Evolutionary conservation across 2,329 filamentous ascomycete species (phyloP).

Genomic region (Dissoconium aciculare): DNA sequence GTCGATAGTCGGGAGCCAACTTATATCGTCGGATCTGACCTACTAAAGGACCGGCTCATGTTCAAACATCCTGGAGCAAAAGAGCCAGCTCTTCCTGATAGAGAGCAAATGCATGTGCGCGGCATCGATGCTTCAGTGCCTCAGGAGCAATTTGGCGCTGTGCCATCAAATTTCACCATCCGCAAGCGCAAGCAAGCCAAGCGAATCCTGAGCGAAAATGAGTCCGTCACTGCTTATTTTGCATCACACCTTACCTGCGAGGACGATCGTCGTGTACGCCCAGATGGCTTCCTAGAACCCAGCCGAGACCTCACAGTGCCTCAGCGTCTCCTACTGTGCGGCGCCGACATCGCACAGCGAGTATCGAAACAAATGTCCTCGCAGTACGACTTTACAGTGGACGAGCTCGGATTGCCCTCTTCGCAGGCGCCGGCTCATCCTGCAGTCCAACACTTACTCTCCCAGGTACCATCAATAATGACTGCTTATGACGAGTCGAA

Average conservation of each 20-base stretch:
- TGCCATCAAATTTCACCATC: conserved; percentile 7
- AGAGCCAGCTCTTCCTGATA: conserved; percentile 57
- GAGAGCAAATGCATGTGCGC: conserved; percentile 49
- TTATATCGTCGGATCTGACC: conserved; percentile 14
- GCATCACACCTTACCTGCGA: conserved; percentile 12
- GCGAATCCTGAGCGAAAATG: conserved; percentile 13
- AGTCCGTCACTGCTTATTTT: conserved; percentile 15
- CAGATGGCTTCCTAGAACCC: conserved; percentile 24
- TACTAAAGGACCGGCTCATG: conserved; percentile 21
- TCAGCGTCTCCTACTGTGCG: conserved; percentile 19
- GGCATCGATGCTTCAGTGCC: conserved; percentile 22
- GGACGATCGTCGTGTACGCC: conserved; percentile 9
- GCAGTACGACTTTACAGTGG: conserved; percentile 4
- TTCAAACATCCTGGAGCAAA: conserved; percentile 50
- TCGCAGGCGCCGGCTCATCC: conserved; percentile 33
- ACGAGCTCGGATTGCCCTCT: conserved; percentile 8
- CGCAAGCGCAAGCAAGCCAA: conserved; percentile 25
- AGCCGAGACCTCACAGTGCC: conserved; percentile 17
- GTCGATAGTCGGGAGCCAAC: conserved; percentile 3
- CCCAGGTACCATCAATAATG: conserved; percentile 43
- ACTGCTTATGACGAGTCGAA: conserved; percentile 68
- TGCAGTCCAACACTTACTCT: conserved; percentile 45
- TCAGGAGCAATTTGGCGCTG: background rate
- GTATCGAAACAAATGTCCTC: conserved; percentile 17
- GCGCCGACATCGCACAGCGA: conserved; percentile 26